Percentiles rank a stretch among this genome's conserved stretches.
Conservation (phyloP, 768 basidiomycete species). For the Phaeolepiota aurea region DNA sequence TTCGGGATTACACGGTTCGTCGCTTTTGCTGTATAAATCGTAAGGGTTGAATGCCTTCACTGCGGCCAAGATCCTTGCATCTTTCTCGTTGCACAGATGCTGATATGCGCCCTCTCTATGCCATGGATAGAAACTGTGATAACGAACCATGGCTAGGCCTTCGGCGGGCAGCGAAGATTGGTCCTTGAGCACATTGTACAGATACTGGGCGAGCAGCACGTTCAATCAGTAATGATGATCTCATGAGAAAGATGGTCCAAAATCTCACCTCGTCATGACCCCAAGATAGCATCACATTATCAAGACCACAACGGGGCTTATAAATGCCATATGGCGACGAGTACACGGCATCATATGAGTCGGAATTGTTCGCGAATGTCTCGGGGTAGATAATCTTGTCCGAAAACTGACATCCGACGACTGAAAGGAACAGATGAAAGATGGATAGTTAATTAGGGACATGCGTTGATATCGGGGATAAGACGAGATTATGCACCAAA, state of each 20-base stretch:
- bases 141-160: conserved; percentile 86
- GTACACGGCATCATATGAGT: conserved; percentile 54
- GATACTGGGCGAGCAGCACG: too few relatives aligned
- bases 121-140: conserved; percentile 95
- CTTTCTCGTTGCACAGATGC: conserved; percentile 71
- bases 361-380: conserved; percentile 70
- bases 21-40: conserved; percentile 88
- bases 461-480: neutral
- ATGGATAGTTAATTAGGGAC: conserved; percentile 4
- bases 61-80: conserved; percentile 55
- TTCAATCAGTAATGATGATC: conserved; percentile 3
- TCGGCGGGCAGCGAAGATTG: conserved; percentile 77
- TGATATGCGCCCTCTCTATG: conserved; percentile 82
- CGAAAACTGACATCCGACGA: conserved; percentile 82
- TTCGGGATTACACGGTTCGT: conserved; percentile 53
- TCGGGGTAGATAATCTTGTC: conserved; percentile 79
- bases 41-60: conserved; percentile 90
- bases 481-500: conserved; percentile 21
- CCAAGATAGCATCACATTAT: conserved; percentile 85
- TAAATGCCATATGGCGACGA: conserved; percentile 72
- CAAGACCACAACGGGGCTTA: conserved; percentile 69
- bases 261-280: conserved; percentile 78
- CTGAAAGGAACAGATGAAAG: conserved; percentile 20
- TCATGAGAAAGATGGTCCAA: conserved; percentile 6
- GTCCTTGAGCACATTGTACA: conserved; percentile 77